Conservation (phyloP, 305 asterid genomes). For the Fraxinus albicans region DNA sequence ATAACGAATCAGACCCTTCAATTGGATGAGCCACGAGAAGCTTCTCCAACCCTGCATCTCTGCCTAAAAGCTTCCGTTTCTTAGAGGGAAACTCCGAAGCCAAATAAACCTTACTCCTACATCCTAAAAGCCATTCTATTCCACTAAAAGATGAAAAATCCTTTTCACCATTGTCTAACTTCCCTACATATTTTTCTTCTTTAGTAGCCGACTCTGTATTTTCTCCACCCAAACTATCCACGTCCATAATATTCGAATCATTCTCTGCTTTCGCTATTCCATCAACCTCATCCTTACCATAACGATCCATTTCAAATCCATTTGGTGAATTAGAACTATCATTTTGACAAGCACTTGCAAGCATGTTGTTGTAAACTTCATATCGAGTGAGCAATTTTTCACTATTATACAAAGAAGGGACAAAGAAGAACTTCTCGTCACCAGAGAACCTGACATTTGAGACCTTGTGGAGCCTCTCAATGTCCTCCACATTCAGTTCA, state of each 20-base stretch:
- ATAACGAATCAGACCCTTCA: conserved; percentile 61
- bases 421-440: conserved; percentile 46
- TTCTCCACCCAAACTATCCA: conserved; percentile 43
- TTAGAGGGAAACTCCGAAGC: conserved; percentile 86
- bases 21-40: conserved; percentile 73
- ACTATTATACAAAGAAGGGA: conserved; percentile 45
- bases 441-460: conserved; percentile 36
- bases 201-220: conserved; percentile 20
- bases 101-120: conserved; percentile 78
- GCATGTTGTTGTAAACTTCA: conserved; percentile 29
- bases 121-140: conserved; percentile 96
- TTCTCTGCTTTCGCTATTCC: conserved; percentile 38
- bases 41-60: conserved; percentile 91
- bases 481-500: conserved; percentile 58
- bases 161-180: conserved; percentile 29
- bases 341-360: conserved; percentile 30
- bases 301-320: conserved; percentile 31
- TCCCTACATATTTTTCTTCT: conserved; percentile 17
- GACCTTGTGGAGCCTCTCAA: conserved; percentile 53
- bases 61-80: conserved; percentile 87
- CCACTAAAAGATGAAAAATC: conserved; percentile 48
- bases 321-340: conserved; percentile 23
- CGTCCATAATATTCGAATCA: conserved; percentile 52
- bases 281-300: conserved; percentile 24
- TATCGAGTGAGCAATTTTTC: conserved; percentile 23